A percentile compares a stretch with the other conserved stretches of the same genome.
phyloP scores from a whole-genome alignment of 164 flowering plant genomes.

The Annona cherimola region DNA sequence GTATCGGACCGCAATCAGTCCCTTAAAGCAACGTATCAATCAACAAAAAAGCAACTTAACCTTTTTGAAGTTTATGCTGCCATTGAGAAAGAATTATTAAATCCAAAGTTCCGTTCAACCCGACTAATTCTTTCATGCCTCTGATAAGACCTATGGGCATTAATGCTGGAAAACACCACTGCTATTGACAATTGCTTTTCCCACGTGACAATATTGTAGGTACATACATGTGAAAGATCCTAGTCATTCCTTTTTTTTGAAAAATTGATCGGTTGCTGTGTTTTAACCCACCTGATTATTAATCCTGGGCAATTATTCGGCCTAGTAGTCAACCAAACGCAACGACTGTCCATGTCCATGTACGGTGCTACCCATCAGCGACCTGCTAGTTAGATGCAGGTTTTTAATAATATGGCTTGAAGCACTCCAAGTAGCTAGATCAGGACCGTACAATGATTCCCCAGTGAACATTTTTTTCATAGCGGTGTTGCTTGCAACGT shows the following conservation, averaged over 20 bases:
- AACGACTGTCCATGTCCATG: too few relatives aligned
- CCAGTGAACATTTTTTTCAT: background rate
- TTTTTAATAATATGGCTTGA: background rate
- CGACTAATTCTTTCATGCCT: background rate
- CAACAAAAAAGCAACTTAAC: conserved; percentile 5
- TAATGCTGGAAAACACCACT: background rate
- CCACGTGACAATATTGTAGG: background rate
- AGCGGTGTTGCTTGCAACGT: background rate
- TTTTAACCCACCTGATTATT: too few relatives aligned
- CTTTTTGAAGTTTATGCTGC: background rate
- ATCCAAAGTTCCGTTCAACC: background rate
- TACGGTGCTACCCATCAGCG: too few relatives aligned
- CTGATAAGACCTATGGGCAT: too few relatives aligned
- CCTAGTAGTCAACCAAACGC: too few relatives aligned
- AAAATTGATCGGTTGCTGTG: too few relatives aligned
- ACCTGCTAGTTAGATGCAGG: background rate
- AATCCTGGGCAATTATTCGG: too few relatives aligned
- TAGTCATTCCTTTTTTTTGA: too few relatives aligned
- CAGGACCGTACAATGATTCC: background rate
- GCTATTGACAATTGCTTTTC: background rate
- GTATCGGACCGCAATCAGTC: conserved; percentile 10
- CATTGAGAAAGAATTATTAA: conserved; percentile 5
- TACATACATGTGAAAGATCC: background rate
- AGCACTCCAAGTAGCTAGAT: background rate
- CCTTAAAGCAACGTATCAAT: conserved; percentile 10